Base-by-base conservation (phyloP, 2,329 filamentous ascomycete species). In the Alternaria burnsii region DNA sequence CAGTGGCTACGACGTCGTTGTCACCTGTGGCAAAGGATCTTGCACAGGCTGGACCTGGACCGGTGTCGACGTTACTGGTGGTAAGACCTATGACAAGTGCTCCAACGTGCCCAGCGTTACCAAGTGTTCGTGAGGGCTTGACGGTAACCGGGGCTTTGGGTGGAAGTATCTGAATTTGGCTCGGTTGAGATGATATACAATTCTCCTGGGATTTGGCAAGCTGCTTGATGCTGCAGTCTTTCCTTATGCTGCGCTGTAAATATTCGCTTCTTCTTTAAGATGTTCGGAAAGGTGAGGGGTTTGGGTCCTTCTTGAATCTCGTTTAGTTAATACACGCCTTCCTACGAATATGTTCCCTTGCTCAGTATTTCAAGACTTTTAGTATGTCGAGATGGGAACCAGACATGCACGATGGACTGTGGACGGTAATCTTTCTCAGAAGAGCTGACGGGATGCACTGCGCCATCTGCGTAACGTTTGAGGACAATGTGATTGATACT, bases 21-120 rank as follows among this genome's bases (percentile, higher is more conserved):
- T 82, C n/a, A 76, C 80, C 18, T 88, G 86, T 63, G 86, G 82
- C 9, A 77, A 71, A 32, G 78, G 78, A 55, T 74, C 75, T 9
- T 86, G 84, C 76, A 80, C 78, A 6, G 78, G 82, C 73, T 88
- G 86, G 84, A 84, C 80, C 8, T 88, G 85, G 84, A 78, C 71
- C 4, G 79, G 76, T 42, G 81, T 85, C 52, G 40, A 44, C 6
- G 63, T 77, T 16, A 72, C 74, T n/a, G 74, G 75, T 32, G 82
- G 82, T 18, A 75, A 77, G 69, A 71, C 64, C 41, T 74, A 70
- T 43, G 62, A 62, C 16, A 71, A 71, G 53, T 80, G 76, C 67
- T 52, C 67, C 55, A 76, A 76, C 55, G 70, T 80, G 14, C 80
- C 80, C 22, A 64, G 62, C 28, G 61, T 66, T 30, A 64, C 66